Percentiles rank a stretch among this genome's conserved stretches.
Evolutionary conservation across 75 land plant species (phyloP).

Genomic region (Selaginella tamariscina): DNA sequence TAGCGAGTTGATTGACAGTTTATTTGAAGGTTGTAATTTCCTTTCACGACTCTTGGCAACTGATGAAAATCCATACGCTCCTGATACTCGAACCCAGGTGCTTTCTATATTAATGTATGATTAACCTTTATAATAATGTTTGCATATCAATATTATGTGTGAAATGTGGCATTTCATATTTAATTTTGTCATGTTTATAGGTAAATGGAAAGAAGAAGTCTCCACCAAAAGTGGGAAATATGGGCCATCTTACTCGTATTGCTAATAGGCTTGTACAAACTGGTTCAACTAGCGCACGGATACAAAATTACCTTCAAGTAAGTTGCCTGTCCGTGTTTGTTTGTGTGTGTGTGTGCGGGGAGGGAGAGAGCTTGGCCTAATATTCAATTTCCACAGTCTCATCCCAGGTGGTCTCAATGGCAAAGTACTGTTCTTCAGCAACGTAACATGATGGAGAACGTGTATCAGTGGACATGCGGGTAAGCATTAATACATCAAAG

Average conservation of each 20-base stretch:
- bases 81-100: slow-evolving; percentile 43
- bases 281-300: slow-evolving; percentile 35
- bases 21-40: slow-evolving; percentile 68
- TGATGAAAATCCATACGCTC: slow-evolving; percentile 51
- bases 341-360: no score
- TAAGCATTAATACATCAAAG: slow-evolving; percentile 30
- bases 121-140: no score
- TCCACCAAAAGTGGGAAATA: slow-evolving; percentile 71
- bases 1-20: slow-evolving; percentile 51
- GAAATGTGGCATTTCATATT: no score
- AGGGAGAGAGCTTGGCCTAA: background rate
- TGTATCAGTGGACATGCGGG: slow-evolving; percentile 95
- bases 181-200: background rate
- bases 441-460: slow-evolving; percentile 74
- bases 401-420: slow-evolving; percentile 64
- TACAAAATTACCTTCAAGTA: slow-evolving; percentile 69
- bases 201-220: slow-evolving; percentile 21
- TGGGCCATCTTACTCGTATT: slow-evolving; percentile 83
- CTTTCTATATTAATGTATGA: no score
- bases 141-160: no score
- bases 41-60: slow-evolving; percentile 64
- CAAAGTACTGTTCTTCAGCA: slow-evolving; percentile 46
- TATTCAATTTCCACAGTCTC: slow-evolving; percentile 33
- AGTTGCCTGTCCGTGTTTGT: background rate
- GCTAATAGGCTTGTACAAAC: slow-evolving; percentile 73